Conservation (phyloP, 352 stramenopile species). For the Phytophthora foliorum region DNA sequence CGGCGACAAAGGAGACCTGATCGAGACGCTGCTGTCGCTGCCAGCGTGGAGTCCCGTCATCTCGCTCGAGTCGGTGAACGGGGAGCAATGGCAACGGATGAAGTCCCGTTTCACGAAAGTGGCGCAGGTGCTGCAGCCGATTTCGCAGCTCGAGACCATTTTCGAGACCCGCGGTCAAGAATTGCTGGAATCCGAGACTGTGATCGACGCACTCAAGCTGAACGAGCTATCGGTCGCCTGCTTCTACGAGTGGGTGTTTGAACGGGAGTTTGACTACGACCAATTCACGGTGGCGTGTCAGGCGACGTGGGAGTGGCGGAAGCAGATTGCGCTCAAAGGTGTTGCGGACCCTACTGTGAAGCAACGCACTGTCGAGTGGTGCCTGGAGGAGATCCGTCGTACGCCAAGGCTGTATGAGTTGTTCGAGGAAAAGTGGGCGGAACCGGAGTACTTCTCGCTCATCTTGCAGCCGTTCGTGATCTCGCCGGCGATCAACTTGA, state of each 20-base stretch:
- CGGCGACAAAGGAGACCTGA: constrained; percentile 38
- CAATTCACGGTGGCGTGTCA: constrained; percentile 28
- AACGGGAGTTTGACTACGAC: constrained; percentile 25
- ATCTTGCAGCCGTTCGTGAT: constrained; percentile 47
- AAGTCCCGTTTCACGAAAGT: constrained; percentile 34
- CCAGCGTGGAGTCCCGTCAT: constrained; percentile 36
- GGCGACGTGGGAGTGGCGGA: constrained; percentile 47
- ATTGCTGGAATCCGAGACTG: constrained; percentile 14
- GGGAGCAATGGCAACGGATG: constrained; percentile 41
- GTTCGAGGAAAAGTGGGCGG: constrained; percentile 37
- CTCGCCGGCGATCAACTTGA: constrained; percentile 46
- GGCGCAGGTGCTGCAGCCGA: constrained; percentile 27
- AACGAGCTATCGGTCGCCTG: constrained; percentile 34
- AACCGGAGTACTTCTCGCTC: constrained; percentile 45
- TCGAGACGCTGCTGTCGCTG: constrained; percentile 31
- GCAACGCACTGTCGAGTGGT: constrained; percentile 35
- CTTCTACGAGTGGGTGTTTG: constrained; percentile 48
- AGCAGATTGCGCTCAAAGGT: constrained; percentile 46
- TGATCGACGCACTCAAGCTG: constrained; percentile 35
- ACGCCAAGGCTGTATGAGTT: constrained; percentile 36
- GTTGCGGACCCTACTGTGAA: constrained; percentile 28
- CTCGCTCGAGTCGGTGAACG: constrained; percentile 45
- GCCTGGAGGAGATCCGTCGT: constrained; percentile 29
- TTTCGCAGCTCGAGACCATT: constrained; percentile 31
- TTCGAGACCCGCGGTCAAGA: constrained; percentile 34